phyloP scores from a whole-genome alignment of 2,329 filamentous ascomycete species.

The Exophiala viscosa region DNA sequence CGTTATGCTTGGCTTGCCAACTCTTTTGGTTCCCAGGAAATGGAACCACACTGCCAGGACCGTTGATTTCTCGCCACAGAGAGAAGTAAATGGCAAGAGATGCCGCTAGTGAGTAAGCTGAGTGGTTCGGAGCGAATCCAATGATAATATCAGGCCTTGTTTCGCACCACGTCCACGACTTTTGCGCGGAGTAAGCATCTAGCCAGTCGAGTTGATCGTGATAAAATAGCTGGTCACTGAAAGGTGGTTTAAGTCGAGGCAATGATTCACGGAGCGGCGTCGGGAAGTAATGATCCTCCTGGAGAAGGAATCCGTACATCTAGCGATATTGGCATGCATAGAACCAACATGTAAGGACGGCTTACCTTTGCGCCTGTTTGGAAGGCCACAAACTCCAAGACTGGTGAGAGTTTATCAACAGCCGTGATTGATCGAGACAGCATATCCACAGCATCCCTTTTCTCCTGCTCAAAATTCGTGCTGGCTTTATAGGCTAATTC shows the following conservation, averaged over 20 bases:
- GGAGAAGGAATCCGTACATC: slow-evolving; percentile 14
- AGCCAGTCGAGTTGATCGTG: slow-evolving; percentile 31
- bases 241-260: slow-evolving; percentile 30
- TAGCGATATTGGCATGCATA: background rate
- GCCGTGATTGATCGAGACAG: slow-evolving; percentile 6
- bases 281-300: slow-evolving; percentile 9
- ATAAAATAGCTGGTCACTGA: slow-evolving; percentile 33
- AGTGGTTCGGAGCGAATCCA: slow-evolving; percentile 33
- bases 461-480: slow-evolving; percentile 11
- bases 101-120: slow-evolving; percentile 30
- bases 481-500: slow-evolving; percentile 11
- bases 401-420: slow-evolving; percentile 8
- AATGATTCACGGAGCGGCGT: slow-evolving; percentile 32
- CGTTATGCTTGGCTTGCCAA: slow-evolving; percentile 27
- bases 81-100: slow-evolving; percentile 34
- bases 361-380: slow-evolving; percentile 12
- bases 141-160: slow-evolving; percentile 34
- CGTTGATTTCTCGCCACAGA: slow-evolving; percentile 30
- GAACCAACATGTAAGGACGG: background rate
- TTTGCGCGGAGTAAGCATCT: slow-evolving; percentile 23
- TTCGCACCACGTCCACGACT: slow-evolving; percentile 36
- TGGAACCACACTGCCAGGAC: slow-evolving; percentile 24
- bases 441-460: slow-evolving; percentile 14
- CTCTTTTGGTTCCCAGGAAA: slow-evolving; percentile 30
- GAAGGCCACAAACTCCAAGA: slow-evolving; percentile 9